Evolutionary conservation across 2,329 filamentous ascomycete species (phyloP).

Genomic region (Claviceps capensis): DNA sequence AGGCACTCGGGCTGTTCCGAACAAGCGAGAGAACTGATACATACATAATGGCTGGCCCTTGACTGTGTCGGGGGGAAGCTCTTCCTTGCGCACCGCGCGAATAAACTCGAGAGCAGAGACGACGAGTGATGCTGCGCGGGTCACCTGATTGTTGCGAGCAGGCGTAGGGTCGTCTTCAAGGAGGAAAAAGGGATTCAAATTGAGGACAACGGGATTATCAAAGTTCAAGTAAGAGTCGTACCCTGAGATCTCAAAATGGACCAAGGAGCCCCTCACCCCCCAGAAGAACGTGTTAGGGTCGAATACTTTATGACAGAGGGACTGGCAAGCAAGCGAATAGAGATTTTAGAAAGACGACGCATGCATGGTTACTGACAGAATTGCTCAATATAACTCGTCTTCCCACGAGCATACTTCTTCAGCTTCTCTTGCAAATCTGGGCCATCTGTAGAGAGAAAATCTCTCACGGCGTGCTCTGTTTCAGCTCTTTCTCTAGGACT

Average conservation of each 20-base stretch:
- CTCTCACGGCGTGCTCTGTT: conserved; percentile 63
- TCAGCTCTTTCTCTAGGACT: conserved; percentile 68
- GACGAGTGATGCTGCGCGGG: conserved; percentile 79
- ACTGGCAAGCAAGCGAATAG: background rate
- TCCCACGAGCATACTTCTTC: conserved; percentile 78
- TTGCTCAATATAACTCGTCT: conserved; percentile 95
- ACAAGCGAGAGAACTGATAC: conserved; percentile 94
- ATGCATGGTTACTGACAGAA: conserved; percentile 57
- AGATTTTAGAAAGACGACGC: background rate
- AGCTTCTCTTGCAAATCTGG: conserved; percentile 77
- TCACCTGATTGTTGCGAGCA: conserved; percentile 91
- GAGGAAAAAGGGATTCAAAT: conserved; percentile 95
- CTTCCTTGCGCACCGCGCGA: conserved; percentile 80
- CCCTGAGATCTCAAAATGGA: conserved; percentile 41
- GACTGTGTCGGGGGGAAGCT: conserved; percentile 77
- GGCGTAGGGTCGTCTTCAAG: conserved; percentile 96
- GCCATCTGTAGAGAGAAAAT: conserved; percentile 72
- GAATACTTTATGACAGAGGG: background rate
- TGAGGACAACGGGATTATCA: conserved; percentile 93
- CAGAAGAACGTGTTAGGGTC: conserved; percentile 4
- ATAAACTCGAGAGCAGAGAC: conserved; percentile 87
- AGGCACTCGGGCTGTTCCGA: conserved; percentile 86
- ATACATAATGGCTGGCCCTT: conserved; percentile 82
- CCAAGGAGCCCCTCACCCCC: too few relatives aligned
- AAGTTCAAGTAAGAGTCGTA: conserved; percentile 98